Evolutionary conservation across 345 rosid genomes (phyloP).

Genomic region (Cardiospermum halicacabum): DNA sequence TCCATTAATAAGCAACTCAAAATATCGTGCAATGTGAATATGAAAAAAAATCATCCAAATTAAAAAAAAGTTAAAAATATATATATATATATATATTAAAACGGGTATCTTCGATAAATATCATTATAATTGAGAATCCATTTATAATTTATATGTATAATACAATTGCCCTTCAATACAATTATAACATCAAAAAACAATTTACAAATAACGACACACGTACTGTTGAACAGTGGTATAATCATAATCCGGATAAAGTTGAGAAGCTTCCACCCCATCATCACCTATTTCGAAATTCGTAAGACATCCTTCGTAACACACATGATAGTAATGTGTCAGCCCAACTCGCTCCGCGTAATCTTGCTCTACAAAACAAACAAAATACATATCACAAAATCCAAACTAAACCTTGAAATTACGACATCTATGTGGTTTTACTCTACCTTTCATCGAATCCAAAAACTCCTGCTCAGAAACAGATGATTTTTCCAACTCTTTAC

Average conservation of each 20-base stretch:
- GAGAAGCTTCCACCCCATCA: conserved; percentile 38
- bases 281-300: conserved; percentile 45
- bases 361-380: conserved; percentile 16
- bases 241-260: conserved; percentile 37
- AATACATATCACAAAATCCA: too few relatives aligned
- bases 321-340: conserved; percentile 47
- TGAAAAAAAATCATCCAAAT: too few relatives aligned
- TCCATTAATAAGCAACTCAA: too few relatives aligned
- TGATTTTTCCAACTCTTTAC: conserved; percentile 39
- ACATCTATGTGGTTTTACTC: not conserved
- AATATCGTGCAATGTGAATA: too few relatives aligned
- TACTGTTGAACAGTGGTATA: conserved; percentile 36
- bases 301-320: conserved; percentile 58
- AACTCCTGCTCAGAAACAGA: conserved; percentile 41
- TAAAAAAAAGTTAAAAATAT: too few relatives aligned
- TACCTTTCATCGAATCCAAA: conserved; percentile 37
- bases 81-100: too few relatives aligned
- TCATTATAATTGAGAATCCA: too few relatives aligned
- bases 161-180: too few relatives aligned
- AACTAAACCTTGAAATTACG: not conserved
- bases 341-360: conserved; percentile 45
- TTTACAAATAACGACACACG: conserved; percentile 36
- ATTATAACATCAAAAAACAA: too few relatives aligned
- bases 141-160: too few relatives aligned
- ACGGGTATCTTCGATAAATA: too few relatives aligned